Conservation (phyloP, 352 stramenopile genomes). For the Pythium vanterpoolii region DNA sequence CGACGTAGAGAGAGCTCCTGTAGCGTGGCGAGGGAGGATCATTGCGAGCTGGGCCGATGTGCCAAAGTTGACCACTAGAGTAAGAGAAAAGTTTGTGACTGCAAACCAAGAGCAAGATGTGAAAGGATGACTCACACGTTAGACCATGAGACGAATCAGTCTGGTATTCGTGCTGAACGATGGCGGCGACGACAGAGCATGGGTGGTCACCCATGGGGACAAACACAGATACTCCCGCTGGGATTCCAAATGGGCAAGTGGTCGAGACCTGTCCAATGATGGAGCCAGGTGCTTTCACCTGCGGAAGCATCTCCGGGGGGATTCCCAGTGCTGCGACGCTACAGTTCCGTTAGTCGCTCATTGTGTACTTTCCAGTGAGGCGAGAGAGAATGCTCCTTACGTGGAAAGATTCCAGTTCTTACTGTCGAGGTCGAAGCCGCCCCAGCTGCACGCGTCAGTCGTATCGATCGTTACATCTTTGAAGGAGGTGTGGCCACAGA, state of each 20-base stretch:
- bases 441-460: slow-evolving; percentile 79
- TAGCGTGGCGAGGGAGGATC: slow-evolving; percentile 36
- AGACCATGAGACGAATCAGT: not conserved
- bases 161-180: slow-evolving; percentile 13
- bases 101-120: slow-evolving; percentile 1
- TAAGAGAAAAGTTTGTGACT: not conserved
- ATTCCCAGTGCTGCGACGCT: slow-evolving; percentile 60
- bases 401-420: slow-evolving; percentile 37
- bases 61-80: slow-evolving; percentile 74
- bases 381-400: slow-evolving; percentile 24
- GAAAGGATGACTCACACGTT: not conserved
- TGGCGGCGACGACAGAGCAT: slow-evolving; percentile 59
- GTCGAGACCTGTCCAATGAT: slow-evolving; percentile 36
- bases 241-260: slow-evolving; percentile 27
- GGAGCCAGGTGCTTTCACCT: slow-evolving; percentile 44
- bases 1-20: not conserved
- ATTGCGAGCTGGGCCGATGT: slow-evolving; percentile 80
- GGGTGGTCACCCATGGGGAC: slow-evolving; percentile 80
- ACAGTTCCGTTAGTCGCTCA: not conserved
- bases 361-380: not conserved
- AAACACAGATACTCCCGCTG: slow-evolving; percentile 33
- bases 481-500: slow-evolving; percentile 49
- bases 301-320: slow-evolving; percentile 56
- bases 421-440: slow-evolving; percentile 42
- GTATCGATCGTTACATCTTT: slow-evolving; percentile 56